Evolutionary conservation across 1,284 basidiomycete genomes (phyloP), one percentile per base, ranked within the genome.

Genomic region (Pyrrhoderma lamaoense): DNA sequence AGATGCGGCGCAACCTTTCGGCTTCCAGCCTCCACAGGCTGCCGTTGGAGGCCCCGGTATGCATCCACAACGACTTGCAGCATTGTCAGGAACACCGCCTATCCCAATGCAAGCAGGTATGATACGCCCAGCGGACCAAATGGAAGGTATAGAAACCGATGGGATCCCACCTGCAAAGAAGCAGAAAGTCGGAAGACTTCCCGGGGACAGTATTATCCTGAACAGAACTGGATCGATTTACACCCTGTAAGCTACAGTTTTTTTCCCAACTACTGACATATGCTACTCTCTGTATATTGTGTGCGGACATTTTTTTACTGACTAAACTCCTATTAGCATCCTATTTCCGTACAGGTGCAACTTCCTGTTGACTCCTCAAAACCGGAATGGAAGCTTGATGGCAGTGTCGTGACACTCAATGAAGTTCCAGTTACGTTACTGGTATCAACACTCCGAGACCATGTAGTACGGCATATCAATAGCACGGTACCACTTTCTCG

Each of bases 341-440:
- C 93, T 8, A 89, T 96, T 60, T 82, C 85, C 9, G 73, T 97
- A 25, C 74, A 76, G 37, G 75, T 96, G 3, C 89, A 93, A 64
- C 73, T 97, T 53, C 92, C 93, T 1, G 72, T 70, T 48, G 85
- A 93, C 62, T 67, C 82, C 1, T 80, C 84, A 35, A 90, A 88
- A 65, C 84, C 92, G 0, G 92, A 94, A 67, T 94, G 88, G 89
- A 92, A 93, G 62, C 75, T 96, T 51, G 82, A 95, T 61, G 93
- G 93, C 0, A 74, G 73, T 47, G 69, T 82, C 37, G 78, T 93
- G 51, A 79, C 78, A 7, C 74, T 97, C 49, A 76, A 81, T 1
- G 91, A 94, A 56, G 67, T 95, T 27, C 85, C 89, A 2, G 77
- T 94, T 60, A 89, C 79, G 52, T 69, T 89, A 43, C 71, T 93